phyloP scores from a whole-genome alignment of 192 early-diverging fungal genomes.

The Coemansia sp. region DNA sequence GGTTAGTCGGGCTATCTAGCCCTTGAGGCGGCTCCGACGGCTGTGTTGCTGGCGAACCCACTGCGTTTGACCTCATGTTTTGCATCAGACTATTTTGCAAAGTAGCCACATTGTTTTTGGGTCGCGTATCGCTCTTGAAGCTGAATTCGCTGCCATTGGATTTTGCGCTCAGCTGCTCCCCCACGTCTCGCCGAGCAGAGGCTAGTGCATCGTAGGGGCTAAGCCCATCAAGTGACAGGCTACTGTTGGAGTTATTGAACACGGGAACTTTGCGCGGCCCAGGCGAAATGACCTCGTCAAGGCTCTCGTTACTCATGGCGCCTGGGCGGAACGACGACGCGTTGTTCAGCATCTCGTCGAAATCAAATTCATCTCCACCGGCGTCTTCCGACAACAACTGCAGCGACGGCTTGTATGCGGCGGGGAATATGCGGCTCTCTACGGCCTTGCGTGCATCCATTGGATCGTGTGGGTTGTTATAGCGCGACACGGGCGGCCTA shows the following conservation, averaged over 20 bases:
- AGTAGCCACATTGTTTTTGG: constrained; percentile 16
- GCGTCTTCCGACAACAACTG: constrained; percentile 28
- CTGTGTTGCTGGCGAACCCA: neutral
- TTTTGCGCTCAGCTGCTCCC: constrained; percentile 22
- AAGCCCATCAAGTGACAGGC: constrained; percentile 28
- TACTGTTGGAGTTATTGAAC: constrained; percentile 24
- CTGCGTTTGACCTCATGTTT: constrained; percentile 16
- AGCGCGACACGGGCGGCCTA: constrained; percentile 1
- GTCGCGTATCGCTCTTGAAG: constrained; percentile 3
- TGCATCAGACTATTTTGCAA: constrained; percentile 31
- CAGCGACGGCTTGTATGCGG: constrained; percentile 46
- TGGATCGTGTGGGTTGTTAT: constrained; percentile 4
- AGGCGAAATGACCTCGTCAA: constrained; percentile 9
- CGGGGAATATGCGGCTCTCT: constrained; percentile 37
- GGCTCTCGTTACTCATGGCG: constrained; percentile 12
- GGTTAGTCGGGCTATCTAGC: neutral
- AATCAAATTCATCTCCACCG: constrained; percentile 48
- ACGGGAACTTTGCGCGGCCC: constrained; percentile 17
- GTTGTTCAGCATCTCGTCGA: constrained; percentile 45
- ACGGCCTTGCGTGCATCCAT: constrained; percentile 11
- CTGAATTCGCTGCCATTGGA: constrained; percentile 11
- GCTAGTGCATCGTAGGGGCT: constrained; percentile 23
- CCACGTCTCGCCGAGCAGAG: constrained; percentile 19
- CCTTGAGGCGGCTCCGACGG: neutral
- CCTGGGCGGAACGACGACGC: constrained; percentile 16